These are phyloP conservation scores for Clavariopsis aquatica DNA, from an alignment of 495 filamentous ascomycete species.

Conservation along the genomic window DNA sequence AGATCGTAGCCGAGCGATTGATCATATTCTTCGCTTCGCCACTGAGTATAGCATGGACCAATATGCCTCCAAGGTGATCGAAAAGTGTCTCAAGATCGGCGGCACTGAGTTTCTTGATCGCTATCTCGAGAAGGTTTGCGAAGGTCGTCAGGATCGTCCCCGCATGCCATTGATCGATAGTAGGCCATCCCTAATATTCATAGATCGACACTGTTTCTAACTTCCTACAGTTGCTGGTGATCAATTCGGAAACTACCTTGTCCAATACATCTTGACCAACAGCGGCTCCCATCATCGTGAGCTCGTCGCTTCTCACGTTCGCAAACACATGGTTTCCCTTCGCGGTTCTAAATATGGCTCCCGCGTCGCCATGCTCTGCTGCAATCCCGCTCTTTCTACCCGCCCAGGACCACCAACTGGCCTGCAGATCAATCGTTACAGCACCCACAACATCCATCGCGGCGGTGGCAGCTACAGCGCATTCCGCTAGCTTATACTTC, in stretches of 20 bases:
- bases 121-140: slow-evolving; percentile 91
- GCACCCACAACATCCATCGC: slow-evolving; percentile 48
- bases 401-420: slow-evolving; percentile 81
- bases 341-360: slow-evolving; percentile 98
- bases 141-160: slow-evolving; percentile 83
- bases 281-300: slow-evolving; percentile 84
- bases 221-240: slow-evolving; percentile 74
- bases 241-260: slow-evolving; percentile 97
- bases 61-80: slow-evolving; percentile 97
- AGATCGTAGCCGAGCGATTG: slow-evolving; percentile 89
- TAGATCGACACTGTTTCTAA: slow-evolving; percentile 39
- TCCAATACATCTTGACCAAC: slow-evolving; percentile 94
- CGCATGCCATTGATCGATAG: slow-evolving; percentile 97
- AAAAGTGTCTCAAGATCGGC: slow-evolving; percentile 98
- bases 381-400: slow-evolving; percentile 83
- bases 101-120: slow-evolving; percentile 86
- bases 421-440: slow-evolving; percentile 61
- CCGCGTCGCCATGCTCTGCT: slow-evolving; percentile 97
- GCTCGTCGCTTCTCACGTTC: slow-evolving; percentile 87
- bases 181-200: slow-evolving; percentile 47
- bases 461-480: slow-evolving; percentile 24
- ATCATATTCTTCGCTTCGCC: slow-evolving; percentile 89
- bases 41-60: slow-evolving; percentile 99
- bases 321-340: slow-evolving; percentile 98
- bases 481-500: slow-evolving; percentile 23